Conservation (phyloP, 2,329 filamentous ascomycete species). For the Sarocladiaceae sp. region DNA sequence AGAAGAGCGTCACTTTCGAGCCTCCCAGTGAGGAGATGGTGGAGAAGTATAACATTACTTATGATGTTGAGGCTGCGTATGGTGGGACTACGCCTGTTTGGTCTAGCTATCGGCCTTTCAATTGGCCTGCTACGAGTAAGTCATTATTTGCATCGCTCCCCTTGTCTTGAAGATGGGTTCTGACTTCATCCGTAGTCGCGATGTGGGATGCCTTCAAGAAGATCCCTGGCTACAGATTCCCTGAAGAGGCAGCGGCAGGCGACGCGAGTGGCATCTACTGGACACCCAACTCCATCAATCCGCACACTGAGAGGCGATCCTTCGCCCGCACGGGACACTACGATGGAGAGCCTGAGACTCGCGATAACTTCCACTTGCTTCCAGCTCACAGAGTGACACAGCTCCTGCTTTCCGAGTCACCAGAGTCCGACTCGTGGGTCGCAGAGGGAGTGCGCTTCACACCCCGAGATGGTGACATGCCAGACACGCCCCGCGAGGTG, state of each 20-base stretch:
- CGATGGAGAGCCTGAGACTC: conserved; percentile 16
- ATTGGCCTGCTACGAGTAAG: conserved; percentile 15
- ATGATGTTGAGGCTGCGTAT: conserved; percentile 16
- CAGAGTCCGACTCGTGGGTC: conserved; percentile 1
- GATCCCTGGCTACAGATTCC: conserved; percentile 20
- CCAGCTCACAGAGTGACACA: conserved; percentile 13
- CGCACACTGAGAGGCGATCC: conserved; percentile 20
- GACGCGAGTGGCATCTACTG: conserved; percentile 24
- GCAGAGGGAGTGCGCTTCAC: conserved; percentile 11
- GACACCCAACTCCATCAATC: conserved; percentile 26
- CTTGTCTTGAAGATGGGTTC: conserved; percentile 3
- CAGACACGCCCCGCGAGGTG: conserved; percentile 8
- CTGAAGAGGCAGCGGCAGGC: conserved; percentile 21
- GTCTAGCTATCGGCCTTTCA: conserved; percentile 15
- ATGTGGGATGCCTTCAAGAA: conserved; percentile 16
- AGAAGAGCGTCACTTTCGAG: conserved; percentile 16
- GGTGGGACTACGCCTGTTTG: conserved; percentile 13
- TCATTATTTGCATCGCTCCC: background rate
- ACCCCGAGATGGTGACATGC: conserved; percentile 12
- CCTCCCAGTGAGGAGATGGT: conserved; percentile 17
- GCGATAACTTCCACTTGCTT: conserved; percentile 13
- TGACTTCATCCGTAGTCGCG: background rate
- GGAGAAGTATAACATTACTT: conserved; percentile 20
- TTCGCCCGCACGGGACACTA: conserved; percentile 25
- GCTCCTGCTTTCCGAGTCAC: conserved; percentile 8